Base-by-base conservation (phyloP, 164 flowering plant species). In the Chimonanthus salicifolius region DNA sequence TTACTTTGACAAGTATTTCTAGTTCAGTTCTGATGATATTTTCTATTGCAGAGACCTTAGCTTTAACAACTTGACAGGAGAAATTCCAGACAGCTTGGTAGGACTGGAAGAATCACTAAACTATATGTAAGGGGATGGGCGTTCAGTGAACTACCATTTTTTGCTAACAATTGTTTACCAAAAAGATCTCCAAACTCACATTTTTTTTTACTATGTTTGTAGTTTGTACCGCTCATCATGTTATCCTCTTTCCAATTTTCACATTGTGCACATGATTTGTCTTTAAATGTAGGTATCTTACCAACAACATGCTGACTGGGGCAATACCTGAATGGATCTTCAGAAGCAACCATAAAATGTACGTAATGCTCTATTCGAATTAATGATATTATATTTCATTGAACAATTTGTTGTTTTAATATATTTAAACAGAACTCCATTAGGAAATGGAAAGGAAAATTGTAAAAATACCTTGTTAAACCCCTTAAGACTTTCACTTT, bases 281-380 rank as follows among this genome's bases (percentile, higher is more conserved):
- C 13, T 78, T 16, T 50, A 67, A 7, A 47, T 87, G 75, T 64
- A 94, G 98, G 88, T 87, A 82, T 78, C 84, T 94, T 77, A 83
- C 84, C 21, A 83, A 84, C 76, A 92, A 94, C 80, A 86, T 80
- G 48, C 72, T 92, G 64, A 87, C 80, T 62, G 98, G 94, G 74
- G 67, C 66, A 46, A 58, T 90, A 49, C 89, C 92, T 3, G 13
- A 33, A 50, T 90, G 91, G 90, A 73, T 88, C 69, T 15, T 76
- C 60, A 20, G 47, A 33, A 86, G 75, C 80, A 72, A 74, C 4
- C 0, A 70, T 0, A 62, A 80, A 21, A 46, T 87, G 98, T 92
- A 44, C 74, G 93, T 81, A 74, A 64, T 77, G 64, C 50, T 60
- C 64, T 10, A 33, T 33, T 33, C 33, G 33, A 33, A 33, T 33